phyloP scores from a whole-genome alignment of 83 land plant genomes.

The Picea abies region DNA sequence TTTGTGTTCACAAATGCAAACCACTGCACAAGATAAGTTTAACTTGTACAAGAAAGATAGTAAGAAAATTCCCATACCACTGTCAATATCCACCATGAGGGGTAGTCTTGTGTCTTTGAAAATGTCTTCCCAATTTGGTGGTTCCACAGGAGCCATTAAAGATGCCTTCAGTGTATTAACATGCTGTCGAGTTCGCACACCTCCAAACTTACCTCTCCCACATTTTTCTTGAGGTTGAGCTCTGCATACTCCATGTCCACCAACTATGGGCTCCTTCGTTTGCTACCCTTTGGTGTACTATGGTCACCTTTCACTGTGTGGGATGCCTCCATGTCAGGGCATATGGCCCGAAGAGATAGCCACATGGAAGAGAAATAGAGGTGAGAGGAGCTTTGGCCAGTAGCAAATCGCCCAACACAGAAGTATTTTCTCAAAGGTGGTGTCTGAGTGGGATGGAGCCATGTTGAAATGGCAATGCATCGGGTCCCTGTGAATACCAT shows the following conservation, averaged over 20 bases:
- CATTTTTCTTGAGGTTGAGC: conserved; percentile 37
- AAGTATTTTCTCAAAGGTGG: neutral
- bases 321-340: neutral
- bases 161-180: conserved; percentile 61
- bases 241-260: conserved; percentile 55
- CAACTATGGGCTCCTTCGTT: conserved; percentile 28
- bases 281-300: neutral
- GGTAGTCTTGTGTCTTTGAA: conserved; percentile 48
- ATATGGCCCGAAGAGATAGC: neutral
- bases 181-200: conserved; percentile 60
- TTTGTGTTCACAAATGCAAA: too few relatives aligned
- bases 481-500: neutral
- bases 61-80: conserved; percentile 32
- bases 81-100: conserved; percentile 71
- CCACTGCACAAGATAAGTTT: too few relatives aligned
- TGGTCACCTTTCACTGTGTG: neutral
- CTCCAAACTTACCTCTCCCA: conserved; percentile 40
- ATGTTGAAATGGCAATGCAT: neutral
- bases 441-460: neutral
- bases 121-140: too few relatives aligned
- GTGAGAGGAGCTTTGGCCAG: neutral
- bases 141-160: conserved; percentile 40
- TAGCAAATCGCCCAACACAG: neutral
- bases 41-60: too few relatives aligned
- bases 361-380: neutral